A percentile compares a stretch with the other conserved stretches of the same genome.
Conservation (phyloP, 768 basidiomycete species). For the Lentinus brumalis region DNA sequence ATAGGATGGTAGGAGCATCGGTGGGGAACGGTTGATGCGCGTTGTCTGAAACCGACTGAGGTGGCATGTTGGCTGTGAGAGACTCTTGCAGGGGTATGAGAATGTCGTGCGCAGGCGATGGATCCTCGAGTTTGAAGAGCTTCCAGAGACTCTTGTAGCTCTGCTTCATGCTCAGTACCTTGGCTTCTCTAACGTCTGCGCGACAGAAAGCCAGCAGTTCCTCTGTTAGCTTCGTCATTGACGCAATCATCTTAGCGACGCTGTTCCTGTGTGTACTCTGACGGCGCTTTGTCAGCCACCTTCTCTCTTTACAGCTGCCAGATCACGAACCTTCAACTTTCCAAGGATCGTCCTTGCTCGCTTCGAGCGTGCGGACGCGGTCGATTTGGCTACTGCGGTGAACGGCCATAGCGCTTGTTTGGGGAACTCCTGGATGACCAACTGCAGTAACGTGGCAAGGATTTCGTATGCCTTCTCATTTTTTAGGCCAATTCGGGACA, state of each 20-base stretch:
- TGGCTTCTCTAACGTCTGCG: constrained; percentile 44
- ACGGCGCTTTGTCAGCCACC: constrained; percentile 32
- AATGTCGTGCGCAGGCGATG: constrained; percentile 54
- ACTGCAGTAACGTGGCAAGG: constrained; percentile 65
- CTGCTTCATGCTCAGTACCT: constrained; percentile 51
- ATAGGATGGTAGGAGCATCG: constrained; percentile 68
- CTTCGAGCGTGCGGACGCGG: constrained; percentile 55
- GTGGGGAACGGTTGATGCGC: constrained; percentile 81
- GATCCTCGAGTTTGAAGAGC: constrained; percentile 28
- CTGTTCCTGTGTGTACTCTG: constrained; percentile 42
- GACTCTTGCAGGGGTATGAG: constrained; percentile 94
- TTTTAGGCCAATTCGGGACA: constrained; percentile 85
- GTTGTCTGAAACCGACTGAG: constrained; percentile 60
- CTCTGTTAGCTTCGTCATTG: constrained; percentile 64
- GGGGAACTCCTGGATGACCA: constrained; percentile 81
- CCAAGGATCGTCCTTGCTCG: constrained; percentile 64
- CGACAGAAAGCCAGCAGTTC: constrained; percentile 72
- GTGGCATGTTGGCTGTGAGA: constrained; percentile 85
- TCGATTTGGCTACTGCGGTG: constrained; percentile 85
- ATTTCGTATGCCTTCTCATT: constrained; percentile 61
- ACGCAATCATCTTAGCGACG: constrained; percentile 52
- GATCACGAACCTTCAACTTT: constrained; percentile 52
- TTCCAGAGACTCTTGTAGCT: constrained; percentile 52
- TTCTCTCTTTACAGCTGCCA: constrained; percentile 40
- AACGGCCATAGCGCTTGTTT: constrained; percentile 94